These are phyloP conservation scores for Puya raimondii DNA, from an alignment of 176 grass and related monocot genomes.

Conservation along the genomic window DNA sequence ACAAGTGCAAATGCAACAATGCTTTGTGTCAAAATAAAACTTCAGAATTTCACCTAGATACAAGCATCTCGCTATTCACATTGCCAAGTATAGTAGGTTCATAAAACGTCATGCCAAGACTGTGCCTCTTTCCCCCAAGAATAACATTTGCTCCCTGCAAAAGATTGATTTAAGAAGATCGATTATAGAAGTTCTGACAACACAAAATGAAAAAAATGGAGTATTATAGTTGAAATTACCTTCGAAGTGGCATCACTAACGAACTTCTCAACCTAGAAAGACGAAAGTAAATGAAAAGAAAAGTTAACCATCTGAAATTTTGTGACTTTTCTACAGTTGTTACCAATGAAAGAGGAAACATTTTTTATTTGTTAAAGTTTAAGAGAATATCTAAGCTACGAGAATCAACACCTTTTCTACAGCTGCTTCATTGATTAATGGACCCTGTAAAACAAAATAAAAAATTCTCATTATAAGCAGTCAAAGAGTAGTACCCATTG, in stretches of 20 bases:
- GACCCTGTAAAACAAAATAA: conserved; percentile 51
- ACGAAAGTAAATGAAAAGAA: conserved; percentile 16
- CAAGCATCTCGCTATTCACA: conserved; percentile 75
- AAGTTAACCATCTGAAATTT: not conserved
- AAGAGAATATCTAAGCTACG: not conserved
- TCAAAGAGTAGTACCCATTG: not conserved
- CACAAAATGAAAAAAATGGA: not conserved
- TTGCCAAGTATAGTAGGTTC: conserved; percentile 90
- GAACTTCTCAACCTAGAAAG: conserved; percentile 80
- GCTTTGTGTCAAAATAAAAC: not conserved
- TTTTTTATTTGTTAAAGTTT: conserved; percentile 2
- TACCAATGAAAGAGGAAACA: not conserved
- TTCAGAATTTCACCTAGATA: conserved; percentile 56
- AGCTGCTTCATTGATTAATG: conserved; percentile 90
- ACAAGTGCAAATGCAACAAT: no score
- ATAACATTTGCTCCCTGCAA: conserved; percentile 80
- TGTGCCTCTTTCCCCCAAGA: conserved; percentile 88
- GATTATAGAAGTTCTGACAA: not conserved
- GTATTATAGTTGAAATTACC: conserved; percentile 31
- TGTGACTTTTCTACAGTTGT: not conserved
- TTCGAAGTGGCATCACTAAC: conserved; percentile 71
- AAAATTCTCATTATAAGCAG: conserved; percentile 10
- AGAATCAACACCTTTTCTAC: conserved; percentile 53
- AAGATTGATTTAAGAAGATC: conserved; percentile 2
- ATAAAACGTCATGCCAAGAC: conserved; percentile 82